Evolutionary conservation across 176 grass and related monocot species (phyloP).

Genomic region (Guadua angustifolia): DNA sequence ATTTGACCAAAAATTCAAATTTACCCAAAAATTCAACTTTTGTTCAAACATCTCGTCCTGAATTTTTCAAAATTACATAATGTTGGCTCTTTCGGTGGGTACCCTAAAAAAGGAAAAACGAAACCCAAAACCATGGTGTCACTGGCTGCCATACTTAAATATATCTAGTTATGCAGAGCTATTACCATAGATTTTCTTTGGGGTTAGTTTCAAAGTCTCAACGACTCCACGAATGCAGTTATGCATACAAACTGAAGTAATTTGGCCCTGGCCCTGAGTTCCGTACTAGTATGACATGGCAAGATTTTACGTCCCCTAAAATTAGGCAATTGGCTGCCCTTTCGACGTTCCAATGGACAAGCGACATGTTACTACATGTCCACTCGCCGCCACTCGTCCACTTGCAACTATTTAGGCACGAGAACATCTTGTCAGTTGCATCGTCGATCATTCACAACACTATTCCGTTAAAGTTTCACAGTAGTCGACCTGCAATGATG

Average conservation of each 20-base stretch:
- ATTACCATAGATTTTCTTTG: no score
- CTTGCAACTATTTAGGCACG: conserved; percentile 33
- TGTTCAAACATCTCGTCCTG: not conserved
- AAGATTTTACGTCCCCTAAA: conserved; percentile 24
- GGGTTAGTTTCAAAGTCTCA: no score
- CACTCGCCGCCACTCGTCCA: conserved; percentile 9
- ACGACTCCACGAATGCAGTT: not conserved
- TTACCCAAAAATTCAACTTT: no score
- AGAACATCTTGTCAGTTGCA: not conserved
- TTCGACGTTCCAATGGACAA: conserved; percentile 41
- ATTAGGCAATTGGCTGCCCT: conserved; percentile 1
- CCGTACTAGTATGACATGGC: not conserved
- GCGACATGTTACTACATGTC: not conserved
- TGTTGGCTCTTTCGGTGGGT: not conserved
- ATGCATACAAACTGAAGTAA: not conserved
- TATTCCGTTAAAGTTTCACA: not conserved
- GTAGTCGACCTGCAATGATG: not conserved
- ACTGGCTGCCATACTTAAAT: no score
- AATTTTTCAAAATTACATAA: not conserved
- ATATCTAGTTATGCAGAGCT: no score
- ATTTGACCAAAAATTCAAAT: not conserved
- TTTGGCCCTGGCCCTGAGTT: conserved; percentile 1
- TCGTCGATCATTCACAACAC: not conserved
- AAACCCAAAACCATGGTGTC: no score
- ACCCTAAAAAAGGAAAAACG: not conserved